These are phyloP conservation scores for Hsuehochloa calcarea DNA, from an alignment of 176 grass and related monocot genomes.

Conservation along the genomic window DNA sequence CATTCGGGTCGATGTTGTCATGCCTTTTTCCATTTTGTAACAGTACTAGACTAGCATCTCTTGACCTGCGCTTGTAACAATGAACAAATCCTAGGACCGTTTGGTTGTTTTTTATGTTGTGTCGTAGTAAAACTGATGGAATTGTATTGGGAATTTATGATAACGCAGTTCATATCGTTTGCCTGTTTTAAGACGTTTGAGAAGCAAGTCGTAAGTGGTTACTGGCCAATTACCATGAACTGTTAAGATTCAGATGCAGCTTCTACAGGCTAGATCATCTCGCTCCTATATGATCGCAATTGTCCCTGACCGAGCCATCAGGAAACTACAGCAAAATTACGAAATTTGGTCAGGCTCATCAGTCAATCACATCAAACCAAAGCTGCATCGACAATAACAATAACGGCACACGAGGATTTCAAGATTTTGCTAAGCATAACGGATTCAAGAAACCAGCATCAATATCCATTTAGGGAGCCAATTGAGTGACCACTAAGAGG, in stretches of 20 bases:
- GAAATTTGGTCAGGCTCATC: not conserved
- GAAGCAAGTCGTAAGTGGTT: not conserved
- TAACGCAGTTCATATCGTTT: not conserved
- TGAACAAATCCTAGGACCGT: not conserved
- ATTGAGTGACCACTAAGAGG: not conserved
- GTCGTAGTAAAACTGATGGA: not conserved
- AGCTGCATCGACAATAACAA: not conserved
- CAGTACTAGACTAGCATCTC: not conserved
- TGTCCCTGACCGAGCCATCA: no score
- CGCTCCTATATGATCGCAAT: not conserved
- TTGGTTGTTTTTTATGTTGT: not conserved
- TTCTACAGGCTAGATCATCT: not conserved
- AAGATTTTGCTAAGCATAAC: not conserved
- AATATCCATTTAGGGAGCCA: not conserved
- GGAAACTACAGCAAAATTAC: no score
- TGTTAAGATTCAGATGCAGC: not conserved
- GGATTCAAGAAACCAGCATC: not conserved
- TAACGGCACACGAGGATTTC: not conserved
- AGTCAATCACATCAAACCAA: not conserved
- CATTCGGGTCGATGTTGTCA: conserved; percentile 18
- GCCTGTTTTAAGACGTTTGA: not conserved
- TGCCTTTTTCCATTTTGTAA: not conserved
- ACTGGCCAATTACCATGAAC: not conserved
- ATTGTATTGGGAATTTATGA: not conserved
- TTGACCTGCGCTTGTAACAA: not conserved